A percentile compares a stretch with the other conserved stretches of the same genome.
Conservation (phyloP, 306 rosid species). For the Citrullus mucosospermus region DNA sequence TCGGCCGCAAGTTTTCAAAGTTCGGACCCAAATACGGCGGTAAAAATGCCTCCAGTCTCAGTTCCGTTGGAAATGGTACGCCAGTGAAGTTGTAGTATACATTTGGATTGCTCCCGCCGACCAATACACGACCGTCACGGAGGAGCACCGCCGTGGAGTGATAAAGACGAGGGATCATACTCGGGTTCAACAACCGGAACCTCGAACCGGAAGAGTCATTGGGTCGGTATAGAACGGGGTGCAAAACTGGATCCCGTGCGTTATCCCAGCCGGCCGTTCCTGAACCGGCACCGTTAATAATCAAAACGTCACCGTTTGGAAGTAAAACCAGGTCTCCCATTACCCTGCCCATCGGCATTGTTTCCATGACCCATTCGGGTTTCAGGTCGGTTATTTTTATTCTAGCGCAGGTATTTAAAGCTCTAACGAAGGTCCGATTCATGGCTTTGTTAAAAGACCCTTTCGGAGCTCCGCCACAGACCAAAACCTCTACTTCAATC, state of each 20-base stretch:
- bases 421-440: conserved; percentile 9
- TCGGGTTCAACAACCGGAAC: conserved; percentile 1
- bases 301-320: conserved; percentile 40
- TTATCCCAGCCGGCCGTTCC: conserved; percentile 46
- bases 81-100: background rate
- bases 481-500: conserved; percentile 35
- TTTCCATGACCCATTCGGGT: conserved; percentile 40
- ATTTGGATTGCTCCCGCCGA: conserved; percentile 14
- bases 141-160: conserved; percentile 13
- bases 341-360: conserved; percentile 36
- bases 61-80: conserved; percentile 30
- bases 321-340: conserved; percentile 53
- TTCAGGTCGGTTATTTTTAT: conserved; percentile 38
- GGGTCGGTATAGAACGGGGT: background rate
- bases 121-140: conserved; percentile 8
- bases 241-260: background rate
- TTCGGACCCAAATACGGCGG: conserved; percentile 31
- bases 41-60: conserved; percentile 27
- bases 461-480: conserved; percentile 57
- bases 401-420: conserved; percentile 33
- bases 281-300: conserved; percentile 42
- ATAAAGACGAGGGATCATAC: conserved; percentile 8
- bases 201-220: background rate
- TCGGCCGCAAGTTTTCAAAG: conserved; percentile 14
- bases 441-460: conserved; percentile 5